These are phyloP conservation scores for Spathaspora sp. DNA, from an alignment of 805 yeast species.

Conservation along the genomic window DNA sequence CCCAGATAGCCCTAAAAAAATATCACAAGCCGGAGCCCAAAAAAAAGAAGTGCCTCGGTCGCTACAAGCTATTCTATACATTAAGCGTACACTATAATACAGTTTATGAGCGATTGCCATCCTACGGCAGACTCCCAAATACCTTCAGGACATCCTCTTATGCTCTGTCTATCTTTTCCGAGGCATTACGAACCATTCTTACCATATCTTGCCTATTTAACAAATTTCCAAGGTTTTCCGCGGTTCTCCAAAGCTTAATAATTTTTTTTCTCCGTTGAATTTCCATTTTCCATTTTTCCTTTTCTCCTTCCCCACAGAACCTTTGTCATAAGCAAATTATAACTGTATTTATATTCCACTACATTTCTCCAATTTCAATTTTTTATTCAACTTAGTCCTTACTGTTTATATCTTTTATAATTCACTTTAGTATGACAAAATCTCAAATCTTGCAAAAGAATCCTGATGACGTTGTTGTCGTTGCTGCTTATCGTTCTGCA, in stretches of 20 bases:
- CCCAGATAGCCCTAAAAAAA: not conserved
- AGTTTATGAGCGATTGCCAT: no score
- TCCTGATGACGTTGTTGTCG: slow-evolving; percentile 88
- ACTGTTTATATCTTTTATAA: not conserved
- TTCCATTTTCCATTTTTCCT: not conserved
- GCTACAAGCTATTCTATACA: not conserved
- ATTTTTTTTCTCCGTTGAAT: not conserved
- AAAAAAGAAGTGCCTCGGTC: not conserved
- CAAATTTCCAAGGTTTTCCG: not conserved
- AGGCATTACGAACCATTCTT: not conserved
- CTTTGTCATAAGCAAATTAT: not conserved
- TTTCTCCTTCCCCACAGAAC: not conserved
- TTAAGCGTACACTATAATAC: no score
- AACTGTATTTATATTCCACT: not conserved
- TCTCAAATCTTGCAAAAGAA: slow-evolving; percentile 48
- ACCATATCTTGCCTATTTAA: not conserved
- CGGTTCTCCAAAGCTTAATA: not conserved
- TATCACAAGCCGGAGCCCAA: not conserved
- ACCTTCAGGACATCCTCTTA: not conserved
- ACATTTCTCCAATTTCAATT: not conserved
- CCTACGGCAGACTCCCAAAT: no score
- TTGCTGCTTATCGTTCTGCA: slow-evolving; percentile 88
- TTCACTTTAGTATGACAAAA: slow-evolving; percentile 16
- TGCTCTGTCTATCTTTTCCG: not conserved
- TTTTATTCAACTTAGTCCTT: not conserved